Evolutionary conservation across 148 eudicot genomes (phyloP).

Genomic region (Arbutus unedo): DNA sequence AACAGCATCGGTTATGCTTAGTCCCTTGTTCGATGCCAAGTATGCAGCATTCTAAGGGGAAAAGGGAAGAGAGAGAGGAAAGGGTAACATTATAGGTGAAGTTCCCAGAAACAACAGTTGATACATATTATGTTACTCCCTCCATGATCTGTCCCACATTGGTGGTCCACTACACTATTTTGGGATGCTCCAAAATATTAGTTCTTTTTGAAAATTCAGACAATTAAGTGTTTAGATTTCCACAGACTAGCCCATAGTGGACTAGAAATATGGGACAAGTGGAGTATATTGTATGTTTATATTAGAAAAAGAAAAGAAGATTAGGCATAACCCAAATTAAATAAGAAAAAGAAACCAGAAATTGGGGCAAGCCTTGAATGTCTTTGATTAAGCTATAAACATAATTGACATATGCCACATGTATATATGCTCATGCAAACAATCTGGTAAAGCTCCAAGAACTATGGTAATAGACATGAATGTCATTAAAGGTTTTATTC

Average conservation of each 20-base stretch:
- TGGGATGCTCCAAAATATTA: not conserved
- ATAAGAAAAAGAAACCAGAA: not conserved
- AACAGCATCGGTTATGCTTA: slow-evolving; percentile 59
- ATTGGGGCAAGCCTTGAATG: not conserved
- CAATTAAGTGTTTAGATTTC: not conserved
- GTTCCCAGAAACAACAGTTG: not conserved
- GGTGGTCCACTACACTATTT: not conserved
- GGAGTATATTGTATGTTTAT: not conserved
- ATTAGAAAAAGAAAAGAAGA: not conserved
- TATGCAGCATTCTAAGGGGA: slow-evolving; percentile 68
- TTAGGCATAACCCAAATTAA: not conserved
- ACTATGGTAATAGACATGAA: not conserved
- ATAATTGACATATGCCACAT: not conserved
- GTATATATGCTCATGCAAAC: not conserved
- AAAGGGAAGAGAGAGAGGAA: not conserved
- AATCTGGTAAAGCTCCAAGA: not conserved
- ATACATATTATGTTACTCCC: not conserved
- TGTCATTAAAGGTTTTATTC: not conserved
- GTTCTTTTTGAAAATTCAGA: not conserved
- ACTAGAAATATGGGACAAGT: not conserved
- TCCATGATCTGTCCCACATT: not conserved
- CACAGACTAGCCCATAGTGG: not conserved
- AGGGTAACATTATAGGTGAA: not conserved
- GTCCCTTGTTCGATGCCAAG: slow-evolving; percentile 73
- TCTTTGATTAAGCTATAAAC: not conserved